Percentiles rank a stretch among this genome's conserved stretches.
phyloP scores from a whole-genome alignment of 257 asterid species.

The Linaria vulgaris region DNA sequence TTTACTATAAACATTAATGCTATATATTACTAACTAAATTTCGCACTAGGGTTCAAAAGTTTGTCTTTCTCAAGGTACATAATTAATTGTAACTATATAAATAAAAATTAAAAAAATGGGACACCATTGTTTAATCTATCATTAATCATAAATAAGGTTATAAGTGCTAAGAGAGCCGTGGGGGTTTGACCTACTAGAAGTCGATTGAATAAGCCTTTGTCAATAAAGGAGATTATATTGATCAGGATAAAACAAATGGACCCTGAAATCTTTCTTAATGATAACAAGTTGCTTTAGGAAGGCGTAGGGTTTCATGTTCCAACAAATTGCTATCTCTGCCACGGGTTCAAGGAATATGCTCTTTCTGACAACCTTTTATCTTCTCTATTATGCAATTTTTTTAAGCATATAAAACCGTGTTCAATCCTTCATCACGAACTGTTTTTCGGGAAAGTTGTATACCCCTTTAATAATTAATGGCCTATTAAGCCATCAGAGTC shows the following conservation, averaged over 20 bases:
- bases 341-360: slow-evolving; percentile 26
- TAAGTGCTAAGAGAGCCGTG: slow-evolving; percentile 35
- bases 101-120: slow-evolving; percentile 18
- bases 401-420: not conserved
- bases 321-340: slow-evolving; percentile 11
- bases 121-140: not conserved
- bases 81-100: not conserved
- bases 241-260: slow-evolving; percentile 5
- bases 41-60: not conserved
- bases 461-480: slow-evolving; percentile 25
- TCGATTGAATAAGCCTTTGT: slow-evolving; percentile 40
- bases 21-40: too few relatives aligned
- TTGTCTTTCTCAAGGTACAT: not conserved
- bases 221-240: slow-evolving; percentile 23
- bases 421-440: slow-evolving; percentile 20
- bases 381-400: not conserved
- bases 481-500: slow-evolving; percentile 22
- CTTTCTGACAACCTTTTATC: slow-evolving; percentile 27
- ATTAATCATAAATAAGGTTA: slow-evolving; percentile 20
- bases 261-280: slow-evolving; percentile 33
- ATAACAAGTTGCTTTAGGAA: slow-evolving; percentile 29
- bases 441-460: slow-evolving; percentile 27
- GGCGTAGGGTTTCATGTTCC: slow-evolving; percentile 12
- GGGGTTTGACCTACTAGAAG: slow-evolving; percentile 46
- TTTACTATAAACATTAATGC: too few relatives aligned